Evolutionary conservation across 257 asterid genomes (phyloP).

Genomic region (Solanum chiquidenum): DNA sequence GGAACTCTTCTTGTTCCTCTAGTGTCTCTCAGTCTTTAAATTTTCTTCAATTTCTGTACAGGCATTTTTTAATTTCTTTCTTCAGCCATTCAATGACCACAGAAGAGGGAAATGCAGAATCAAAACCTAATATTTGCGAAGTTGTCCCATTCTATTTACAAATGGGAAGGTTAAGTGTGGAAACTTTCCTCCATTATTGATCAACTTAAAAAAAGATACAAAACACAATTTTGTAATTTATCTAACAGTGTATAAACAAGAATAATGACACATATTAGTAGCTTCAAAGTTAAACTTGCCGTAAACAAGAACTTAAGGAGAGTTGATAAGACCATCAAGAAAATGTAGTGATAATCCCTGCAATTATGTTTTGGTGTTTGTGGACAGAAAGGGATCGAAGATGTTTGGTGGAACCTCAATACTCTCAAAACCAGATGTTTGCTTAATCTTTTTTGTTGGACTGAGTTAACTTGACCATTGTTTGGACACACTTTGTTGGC

Average conservation of each 20-base stretch:
- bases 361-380: not conserved
- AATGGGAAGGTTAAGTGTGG: not conserved
- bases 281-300: not conserved
- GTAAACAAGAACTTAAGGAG: not conserved
- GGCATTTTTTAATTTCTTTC: not conserved
- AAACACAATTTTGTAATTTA: not conserved
- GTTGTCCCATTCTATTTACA: not conserved
- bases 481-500: not conserved
- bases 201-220: not conserved
- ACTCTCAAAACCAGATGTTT: not conserved
- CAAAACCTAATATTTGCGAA: not conserved
- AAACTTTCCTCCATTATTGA: not conserved
- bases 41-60: not conserved
- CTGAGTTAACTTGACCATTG: not conserved
- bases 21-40: not conserved
- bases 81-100: not conserved
- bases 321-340: not conserved
- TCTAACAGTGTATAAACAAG: not conserved
- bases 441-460: not conserved
- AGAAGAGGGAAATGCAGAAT: not conserved
- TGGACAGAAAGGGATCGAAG: not conserved
- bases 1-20: not conserved
- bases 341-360: not conserved
- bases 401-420: not conserved
- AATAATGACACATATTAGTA: not conserved